Percentiles rank a stretch among this genome's conserved stretches.
Evolutionary conservation across 768 basidiomycete species (phyloP).

Genomic region (Paxillus involutus): DNA sequence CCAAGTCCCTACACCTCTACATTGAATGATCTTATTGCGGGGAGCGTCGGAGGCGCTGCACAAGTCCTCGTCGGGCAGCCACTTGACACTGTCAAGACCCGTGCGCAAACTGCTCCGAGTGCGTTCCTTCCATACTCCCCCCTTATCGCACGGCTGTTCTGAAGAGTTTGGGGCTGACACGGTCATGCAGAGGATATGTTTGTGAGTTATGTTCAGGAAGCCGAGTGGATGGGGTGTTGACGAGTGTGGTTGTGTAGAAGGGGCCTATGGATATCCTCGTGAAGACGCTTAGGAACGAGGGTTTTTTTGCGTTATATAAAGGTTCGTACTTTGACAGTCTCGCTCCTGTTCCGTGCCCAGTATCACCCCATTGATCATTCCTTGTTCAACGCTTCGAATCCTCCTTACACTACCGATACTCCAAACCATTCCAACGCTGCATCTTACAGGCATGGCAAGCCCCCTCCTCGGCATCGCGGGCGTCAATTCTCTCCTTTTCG

Average conservation of each 20-base stretch:
- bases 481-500: slow-evolving; percentile 94
- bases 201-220: slow-evolving; percentile 46
- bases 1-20: slow-evolving; percentile 45
- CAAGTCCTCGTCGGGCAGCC: slow-evolving; percentile 96
- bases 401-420: background rate
- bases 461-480: slow-evolving; percentile 92
- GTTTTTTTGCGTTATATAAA: slow-evolving; percentile 93
- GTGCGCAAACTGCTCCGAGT: slow-evolving; percentile 88
- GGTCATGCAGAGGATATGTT: slow-evolving; percentile 73
- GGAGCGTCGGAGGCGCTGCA: slow-evolving; percentile 89
- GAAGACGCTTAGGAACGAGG: slow-evolving; percentile 84
- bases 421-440: background rate
- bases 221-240: background rate
- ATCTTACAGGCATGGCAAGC: slow-evolving; percentile 76
- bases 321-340: slow-evolving; percentile 43
- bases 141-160: background rate
- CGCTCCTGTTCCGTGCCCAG: background rate
- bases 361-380: background rate
- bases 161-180: background rate
- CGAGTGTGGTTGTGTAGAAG: slow-evolving; percentile 48
- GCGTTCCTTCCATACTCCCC: slow-evolving; percentile 23
- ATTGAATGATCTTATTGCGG: slow-evolving; percentile 81
- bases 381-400: background rate
- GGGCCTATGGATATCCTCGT: slow-evolving; percentile 89
- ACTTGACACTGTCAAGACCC: slow-evolving; percentile 84